Evolutionary conservation across 1,139 yeast species (phyloP), one percentile per base, ranked within the genome.

Genomic region (Kodamaea sp.): DNA sequence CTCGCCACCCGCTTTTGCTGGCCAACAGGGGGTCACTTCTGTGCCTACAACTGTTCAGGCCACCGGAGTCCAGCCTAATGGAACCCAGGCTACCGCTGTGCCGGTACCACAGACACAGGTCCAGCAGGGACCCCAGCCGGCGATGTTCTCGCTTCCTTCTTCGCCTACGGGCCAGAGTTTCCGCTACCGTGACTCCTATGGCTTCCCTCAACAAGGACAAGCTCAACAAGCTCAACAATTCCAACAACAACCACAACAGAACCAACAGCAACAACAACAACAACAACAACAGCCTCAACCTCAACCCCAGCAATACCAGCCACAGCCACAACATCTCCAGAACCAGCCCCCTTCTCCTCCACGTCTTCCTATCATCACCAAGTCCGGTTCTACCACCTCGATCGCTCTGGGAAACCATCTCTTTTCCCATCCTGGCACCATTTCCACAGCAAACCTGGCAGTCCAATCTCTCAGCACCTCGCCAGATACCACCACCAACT

Each of bases 391-490:
- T 26, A 30, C 43, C 13, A 41, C 54, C 3, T 51, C 57, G 19
- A 47, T 53, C 11, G 50, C 55, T 6, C 44, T 58, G 7, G 51
- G 51, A 26, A 45, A 49, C 41, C 53, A 50, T 18, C 37, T 55
- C 34, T 46, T 55, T 49, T 32, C 51, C 45, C 43, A 46, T 10
- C 32, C 45, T 4, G 49, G 50, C 11, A 41, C 46, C 28, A 32
- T 41, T 6, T 47, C 58, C 14, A 47, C 59, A 13, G 44, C 50
- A 19, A 55, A 50, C 32, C 50, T 58, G 25, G 52, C 55, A 3
- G 35, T 46, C 30, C 63, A 54, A 24, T 58, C 66, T 2, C 49
- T 66, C 16, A 57, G 65, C 37, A 64, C 70, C 2, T 57, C 66
- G 3, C 71, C 71, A 4, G 70, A 63, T 28, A 36, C 37, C 24